Evolutionary conservation across 441 rosid genomes (phyloP), one percentile per base, ranked within the genome.

Genomic region (Adansonia madagascariensis): DNA sequence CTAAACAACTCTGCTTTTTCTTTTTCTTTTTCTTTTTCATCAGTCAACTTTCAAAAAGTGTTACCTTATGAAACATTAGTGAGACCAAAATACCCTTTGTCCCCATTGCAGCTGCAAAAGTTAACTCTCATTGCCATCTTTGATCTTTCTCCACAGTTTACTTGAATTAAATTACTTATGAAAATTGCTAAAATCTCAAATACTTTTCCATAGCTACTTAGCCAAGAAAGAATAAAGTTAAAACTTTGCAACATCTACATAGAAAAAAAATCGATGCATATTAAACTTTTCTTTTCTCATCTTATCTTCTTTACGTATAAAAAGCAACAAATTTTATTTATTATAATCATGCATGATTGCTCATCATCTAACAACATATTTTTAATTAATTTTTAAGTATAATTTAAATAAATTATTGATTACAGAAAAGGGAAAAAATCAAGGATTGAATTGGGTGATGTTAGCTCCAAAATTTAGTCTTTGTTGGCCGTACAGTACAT

Each of bases 21-120:
- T 72, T 55, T 3, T 17, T 59, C 8, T 43, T 1, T 6, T 31
- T 0, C n/a, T 12, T 55, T n/a, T 56, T 56, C 65, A 2, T 6
- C 43, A 35, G 75, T 53, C 75, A 71, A 71, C 75, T 31, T 71
- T 71, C 63, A 27, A 27, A 55, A 35, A 20, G 11, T 53, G 63
- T 53, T 35, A 1, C 31, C 63, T 8, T 17, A 1, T 0, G 7
- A 31, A 62, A 62, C 44, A 62, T 12, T 20, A 31, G 0, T 31
- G 4, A 14, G 46, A 2, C 44, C 46, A 6, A 62, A 62, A 62
- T 62, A 62, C 67, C 67, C 67, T 62, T 31, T 27, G 10, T 31
- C 18, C 18, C 20, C 46, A 31, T 62, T 31, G 2, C n/a, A 62
- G 67, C 66, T 62, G 5, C 0, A 52, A 61, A 1, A 8, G 11